These are phyloP conservation scores for Pichia californica DNA, from an alignment of 805 yeast genomes.

Conservation along the genomic window DNA sequence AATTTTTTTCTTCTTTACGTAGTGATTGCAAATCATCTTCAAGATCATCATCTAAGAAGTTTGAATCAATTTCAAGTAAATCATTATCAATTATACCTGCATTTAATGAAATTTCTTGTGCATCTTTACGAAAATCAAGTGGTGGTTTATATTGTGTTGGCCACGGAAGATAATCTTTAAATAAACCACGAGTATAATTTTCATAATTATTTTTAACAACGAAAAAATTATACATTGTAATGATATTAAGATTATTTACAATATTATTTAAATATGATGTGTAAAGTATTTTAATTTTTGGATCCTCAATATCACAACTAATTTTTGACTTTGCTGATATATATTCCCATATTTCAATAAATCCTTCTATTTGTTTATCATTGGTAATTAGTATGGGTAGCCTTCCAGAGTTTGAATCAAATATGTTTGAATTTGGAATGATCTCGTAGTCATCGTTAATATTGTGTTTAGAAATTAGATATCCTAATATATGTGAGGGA, in stretches of 20 bases:
- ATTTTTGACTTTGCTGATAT: not conserved
- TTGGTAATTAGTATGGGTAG: slow-evolving; percentile 41
- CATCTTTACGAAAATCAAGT: slow-evolving; percentile 32
- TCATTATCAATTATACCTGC: slow-evolving; percentile 30
- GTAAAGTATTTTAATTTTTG: not conserved
- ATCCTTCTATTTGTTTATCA: slow-evolving; percentile 3
- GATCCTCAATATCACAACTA: not conserved
- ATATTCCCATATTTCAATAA: slow-evolving; percentile 5
- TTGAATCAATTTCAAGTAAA: slow-evolving; percentile 22
- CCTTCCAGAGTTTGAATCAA: slow-evolving; percentile 40
- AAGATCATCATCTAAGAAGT: slow-evolving; percentile 1
- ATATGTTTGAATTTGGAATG: slow-evolving; percentile 54
- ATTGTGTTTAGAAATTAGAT: slow-evolving; percentile 30
- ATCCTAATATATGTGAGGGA: slow-evolving; percentile 42
- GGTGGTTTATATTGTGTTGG: slow-evolving; percentile 75
- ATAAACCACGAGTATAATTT: slow-evolving; percentile 48
- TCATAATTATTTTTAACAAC: slow-evolving; percentile 55
- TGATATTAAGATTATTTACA: not conserved
- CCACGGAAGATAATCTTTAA: slow-evolving; percentile 51
- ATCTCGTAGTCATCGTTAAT: slow-evolving; percentile 23
- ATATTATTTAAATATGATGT: slow-evolving; percentile 1
- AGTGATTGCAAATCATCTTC: slow-evolving; percentile 18
- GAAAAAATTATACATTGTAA: slow-evolving; percentile 45
- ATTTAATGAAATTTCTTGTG: slow-evolving; percentile 26
- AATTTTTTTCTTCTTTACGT: slow-evolving; percentile 20